Evolutionary conservation across 2,329 filamentous ascomycete genomes (phyloP).

Genomic region (Alternaria novae-zelandiae): DNA sequence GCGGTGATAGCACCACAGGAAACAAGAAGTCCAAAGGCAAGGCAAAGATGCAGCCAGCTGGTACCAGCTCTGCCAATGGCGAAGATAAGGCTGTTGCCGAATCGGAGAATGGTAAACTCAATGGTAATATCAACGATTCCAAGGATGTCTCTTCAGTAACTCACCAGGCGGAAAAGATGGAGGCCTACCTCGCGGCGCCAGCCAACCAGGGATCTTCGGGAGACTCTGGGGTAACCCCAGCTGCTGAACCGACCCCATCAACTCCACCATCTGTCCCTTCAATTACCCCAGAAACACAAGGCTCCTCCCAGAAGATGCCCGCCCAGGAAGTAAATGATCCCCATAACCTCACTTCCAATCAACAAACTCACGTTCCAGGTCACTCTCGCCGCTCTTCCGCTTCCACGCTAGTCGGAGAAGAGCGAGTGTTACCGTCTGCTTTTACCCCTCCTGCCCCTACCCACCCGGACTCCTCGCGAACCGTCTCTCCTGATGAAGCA

Average conservation of each 20-base stretch:
- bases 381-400: conserved; percentile 3
- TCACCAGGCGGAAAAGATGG: conserved; percentile 18
- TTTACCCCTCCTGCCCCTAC: background rate
- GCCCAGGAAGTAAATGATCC: conserved; percentile 4
- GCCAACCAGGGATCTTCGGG: background rate
- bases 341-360: background rate
- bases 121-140: conserved; percentile 11
- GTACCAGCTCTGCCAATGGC: background rate
- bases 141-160: conserved; percentile 18
- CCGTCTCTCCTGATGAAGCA: background rate
- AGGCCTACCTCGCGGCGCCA: background rate
- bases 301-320: conserved; percentile 9
- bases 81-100: background rate
- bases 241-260: conserved; percentile 4
- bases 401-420: conserved; percentile 9
- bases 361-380: conserved; percentile 1
- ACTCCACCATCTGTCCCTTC: background rate
- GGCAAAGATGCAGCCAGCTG: background rate
- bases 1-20: background rate
- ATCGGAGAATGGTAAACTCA: conserved; percentile 14
- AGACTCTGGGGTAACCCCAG: conserved; percentile 6
- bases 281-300: background rate
- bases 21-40: conserved; percentile 6
- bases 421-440: background rate
- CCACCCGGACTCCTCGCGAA: background rate